These are phyloP conservation scores for Aureobasidium melanogenum DNA, from an alignment of 2,329 filamentous ascomycete genomes.

Conservation along the genomic window DNA sequence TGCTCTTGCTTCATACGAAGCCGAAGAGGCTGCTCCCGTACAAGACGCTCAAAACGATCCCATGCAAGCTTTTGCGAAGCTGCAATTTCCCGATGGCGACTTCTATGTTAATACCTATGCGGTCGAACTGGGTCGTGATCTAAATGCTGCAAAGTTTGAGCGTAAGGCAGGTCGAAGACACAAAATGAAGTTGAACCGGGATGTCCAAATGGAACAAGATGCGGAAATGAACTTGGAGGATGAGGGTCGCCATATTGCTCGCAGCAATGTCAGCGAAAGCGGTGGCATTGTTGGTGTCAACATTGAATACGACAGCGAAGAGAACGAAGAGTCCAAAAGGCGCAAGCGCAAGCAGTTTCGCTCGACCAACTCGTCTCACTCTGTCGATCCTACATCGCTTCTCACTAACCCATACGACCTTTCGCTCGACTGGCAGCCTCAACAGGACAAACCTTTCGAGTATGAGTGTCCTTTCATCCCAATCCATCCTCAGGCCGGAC, in stretches of 20 bases:
- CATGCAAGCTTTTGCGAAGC: slow-evolving; percentile 54
- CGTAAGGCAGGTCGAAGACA: slow-evolving; percentile 11
- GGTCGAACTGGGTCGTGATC: slow-evolving; percentile 64
- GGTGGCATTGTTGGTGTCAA: slow-evolving; percentile 21
- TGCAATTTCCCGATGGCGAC: slow-evolving; percentile 65
- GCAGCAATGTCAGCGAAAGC: slow-evolving; percentile 21
- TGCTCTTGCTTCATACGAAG: slow-evolving; percentile 15
- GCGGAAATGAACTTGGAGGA: slow-evolving; percentile 5
- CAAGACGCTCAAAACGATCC: slow-evolving; percentile 11
- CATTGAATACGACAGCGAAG: slow-evolving; percentile 14
- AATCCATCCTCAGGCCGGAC: slow-evolving; percentile 61
- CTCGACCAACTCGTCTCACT: slow-evolving; percentile 14
- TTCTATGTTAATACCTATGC: slow-evolving; percentile 72
- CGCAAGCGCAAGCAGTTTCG: slow-evolving; percentile 27
- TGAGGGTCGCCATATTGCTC: slow-evolving; percentile 5
- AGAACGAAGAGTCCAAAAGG: slow-evolving; percentile 6
- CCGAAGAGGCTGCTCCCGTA: slow-evolving; percentile 14
- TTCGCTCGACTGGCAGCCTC: slow-evolving; percentile 1
- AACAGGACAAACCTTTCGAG: slow-evolving; percentile 6
- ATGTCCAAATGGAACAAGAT: slow-evolving; percentile 17
- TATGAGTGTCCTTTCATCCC: slow-evolving; percentile 44
- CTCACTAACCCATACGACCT: slow-evolving; percentile 14
- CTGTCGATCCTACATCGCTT: slow-evolving; percentile 11
- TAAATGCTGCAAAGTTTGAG: slow-evolving; percentile 39
- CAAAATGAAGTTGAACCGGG: slow-evolving; percentile 11